Base-by-base conservation (phyloP, 805 yeast species). In the Metschnikowia cerradonensis region DNA sequence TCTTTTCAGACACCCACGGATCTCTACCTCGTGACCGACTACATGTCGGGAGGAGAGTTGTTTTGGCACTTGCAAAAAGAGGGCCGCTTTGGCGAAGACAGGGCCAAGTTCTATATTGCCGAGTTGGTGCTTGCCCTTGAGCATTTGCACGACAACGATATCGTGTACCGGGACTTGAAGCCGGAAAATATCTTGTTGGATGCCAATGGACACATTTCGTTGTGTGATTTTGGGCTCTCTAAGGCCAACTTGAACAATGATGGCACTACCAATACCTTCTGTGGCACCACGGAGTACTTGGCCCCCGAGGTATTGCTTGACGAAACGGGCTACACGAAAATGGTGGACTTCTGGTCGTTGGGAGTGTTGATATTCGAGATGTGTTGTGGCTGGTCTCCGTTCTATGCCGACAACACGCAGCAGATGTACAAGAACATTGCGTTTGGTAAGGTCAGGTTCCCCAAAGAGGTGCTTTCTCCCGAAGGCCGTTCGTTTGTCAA, bases 351-450 rank as follows among this genome's bases (percentile, higher is more conserved):
- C 62, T 94, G 99, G 99, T 91, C 98, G 2, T 74, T 94, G 52
- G 99, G 99, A 53, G 99, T 94, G 23, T 75, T 94, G 52, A 90
- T 94, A 42, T 94, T 94, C 70, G 99, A 94, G 73, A 94, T 94
- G 99, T 91, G 98, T 70, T 94, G 98, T 73, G 99, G 99, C 47
- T 94, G 98, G 99, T 88, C 96, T 4, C 99, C 99, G 49, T 94
- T 94, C 68, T 94, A 90, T 64, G 99, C 98, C 26, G 97, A 92
- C 56, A 92, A 90, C 68, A 90, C 96, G 46, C 98, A 94, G 73
- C 97, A 94, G 70, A 94, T 94, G 99, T 94, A 94, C 73, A 94
- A 92, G 73, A 94, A 94, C 71, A 94, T 94, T 73, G 99, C 98
- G 4, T 94, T 90, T 71, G 99, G 99, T 55, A 94, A 92, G 68